Percentiles rank a stretch among this genome's conserved stretches.
Evolutionary conservation across 768 basidiomycete species (phyloP).

Genomic region (Rossbeevera mucosa): DNA sequence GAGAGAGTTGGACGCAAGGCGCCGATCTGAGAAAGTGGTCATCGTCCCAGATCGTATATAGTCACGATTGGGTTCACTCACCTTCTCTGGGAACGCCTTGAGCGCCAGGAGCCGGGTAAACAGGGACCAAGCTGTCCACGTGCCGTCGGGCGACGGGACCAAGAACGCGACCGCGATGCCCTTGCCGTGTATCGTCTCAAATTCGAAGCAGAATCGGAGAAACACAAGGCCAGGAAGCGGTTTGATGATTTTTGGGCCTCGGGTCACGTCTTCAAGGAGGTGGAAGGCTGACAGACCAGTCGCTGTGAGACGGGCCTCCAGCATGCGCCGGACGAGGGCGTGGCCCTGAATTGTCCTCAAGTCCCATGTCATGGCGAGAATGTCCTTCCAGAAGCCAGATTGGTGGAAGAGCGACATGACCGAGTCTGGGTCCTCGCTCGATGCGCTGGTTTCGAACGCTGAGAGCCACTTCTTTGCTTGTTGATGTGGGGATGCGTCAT

Average conservation of each 20-base stretch:
- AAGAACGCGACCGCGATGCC: constrained; percentile 53
- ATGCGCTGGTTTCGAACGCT: constrained; percentile 9
- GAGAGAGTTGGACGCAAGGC: constrained; percentile 36
- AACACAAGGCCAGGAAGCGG: constrained; percentile 53
- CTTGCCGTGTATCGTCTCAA: constrained; percentile 44
- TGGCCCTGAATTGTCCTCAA: constrained; percentile 45
- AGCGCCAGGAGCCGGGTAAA: constrained; percentile 58
- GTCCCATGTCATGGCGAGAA: constrained; percentile 50
- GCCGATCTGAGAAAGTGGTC: constrained; percentile 26
- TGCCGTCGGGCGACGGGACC: constrained; percentile 32
- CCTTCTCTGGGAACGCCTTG: constrained; percentile 47
- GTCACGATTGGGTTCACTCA: constrained; percentile 5
- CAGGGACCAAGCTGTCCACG: constrained; percentile 58
- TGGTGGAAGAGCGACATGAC: constrained; percentile 18
- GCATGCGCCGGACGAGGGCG: constrained; percentile 33
- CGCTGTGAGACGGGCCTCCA: constrained; percentile 33
- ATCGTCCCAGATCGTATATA: neutral
- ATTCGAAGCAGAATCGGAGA: constrained; percentile 54
- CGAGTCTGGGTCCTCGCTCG: neutral
- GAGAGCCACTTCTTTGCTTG: constrained; percentile 17
- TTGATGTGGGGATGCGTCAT: constrained; percentile 6
- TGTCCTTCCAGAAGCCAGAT: constrained; percentile 46
- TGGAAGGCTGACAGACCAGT: constrained; percentile 16
- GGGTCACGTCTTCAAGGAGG: constrained; percentile 24
- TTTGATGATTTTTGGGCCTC: constrained; percentile 30